Base-by-base conservation (phyloP, 768 basidiomycete genomes). In the Amanita pallidorosea region DNA sequence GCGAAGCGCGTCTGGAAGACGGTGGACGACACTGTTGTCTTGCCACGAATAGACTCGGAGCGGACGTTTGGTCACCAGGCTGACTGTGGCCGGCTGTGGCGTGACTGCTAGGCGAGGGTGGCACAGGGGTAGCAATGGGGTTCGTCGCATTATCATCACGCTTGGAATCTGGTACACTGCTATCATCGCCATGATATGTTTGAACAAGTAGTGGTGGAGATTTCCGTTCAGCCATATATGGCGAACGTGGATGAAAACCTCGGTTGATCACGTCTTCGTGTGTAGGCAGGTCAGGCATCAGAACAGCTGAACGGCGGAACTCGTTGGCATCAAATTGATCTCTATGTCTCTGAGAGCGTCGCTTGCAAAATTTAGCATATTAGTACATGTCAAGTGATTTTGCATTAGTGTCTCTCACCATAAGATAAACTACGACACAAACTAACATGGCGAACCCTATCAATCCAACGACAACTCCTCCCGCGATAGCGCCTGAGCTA, bases 271-370 rank as follows among this genome's bases (percentile, higher is more conserved):
- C 5, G 69, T 67, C 27, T 22, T 45, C 43, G 18, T 51, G 50
- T 8, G 42, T 17, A 29, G 50, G 42, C 8, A 43, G 50, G 66
- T 83, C 82, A 42, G 77, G 67, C 25, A 80, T 66, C 20, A 85
- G 63, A n/a, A 80, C 61, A n/a, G 75, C 77, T 15, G 85, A 86
- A 49, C 81, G 80, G 49, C 77, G 75, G 72, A 85, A 85, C 8
- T 74, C 73, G 42, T 66, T 62, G 1, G 80, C 65, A 54, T 79
- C 72, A 62, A 85, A 88, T 41, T 64, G 57, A 20, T 49, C 71
- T 0, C 67, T 66, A 11, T 69, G 62, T 20, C 65, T 68, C 55
- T 27, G 18, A 15, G 33, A 44, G 3, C 50, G 50, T 5, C 50
- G 50, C 50, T 51, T 18, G 12, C 27, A 34, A 34, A 4, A 3